A percentile compares a stretch with the other conserved stretches of the same genome.
These are phyloP conservation scores for Bjerkandera adusta DNA, from an alignment of 1,284 basidiomycete genomes.

Conservation along the genomic window DNA sequence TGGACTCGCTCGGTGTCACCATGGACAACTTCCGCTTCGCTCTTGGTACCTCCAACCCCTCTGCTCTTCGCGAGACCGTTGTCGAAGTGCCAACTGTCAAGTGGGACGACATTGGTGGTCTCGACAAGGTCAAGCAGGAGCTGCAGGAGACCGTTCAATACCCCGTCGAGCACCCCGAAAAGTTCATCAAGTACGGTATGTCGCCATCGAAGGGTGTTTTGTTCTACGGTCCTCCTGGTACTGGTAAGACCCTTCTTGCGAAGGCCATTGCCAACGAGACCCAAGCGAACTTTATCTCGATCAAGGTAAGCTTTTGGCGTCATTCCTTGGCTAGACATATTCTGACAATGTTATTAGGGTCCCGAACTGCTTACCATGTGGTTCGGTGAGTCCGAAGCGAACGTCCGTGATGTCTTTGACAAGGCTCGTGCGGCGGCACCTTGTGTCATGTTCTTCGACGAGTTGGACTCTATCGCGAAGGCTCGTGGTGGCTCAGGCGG, in stretches of 20 bases:
- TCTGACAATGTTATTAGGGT: constrained; percentile 53
- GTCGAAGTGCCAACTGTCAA: constrained; percentile 96
- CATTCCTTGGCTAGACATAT: background rate
- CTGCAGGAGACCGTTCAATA: constrained; percentile 99
- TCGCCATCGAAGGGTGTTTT: constrained; percentile 98
- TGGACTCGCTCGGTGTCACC: constrained; percentile 93
- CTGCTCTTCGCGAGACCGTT: constrained; percentile 93
- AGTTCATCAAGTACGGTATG: constrained; percentile 99
- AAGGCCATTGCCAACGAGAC: constrained; percentile 99
- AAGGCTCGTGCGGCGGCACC: constrained; percentile 98
- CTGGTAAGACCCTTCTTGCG: constrained; percentile 93
- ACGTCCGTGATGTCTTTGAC: constrained; percentile 99
- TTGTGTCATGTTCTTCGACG: constrained; percentile 99
- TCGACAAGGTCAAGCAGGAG: constrained; percentile 99
- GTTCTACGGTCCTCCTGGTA: constrained; percentile 97
- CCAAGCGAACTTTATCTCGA: constrained; percentile 97
- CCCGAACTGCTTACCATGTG: constrained; percentile 99
- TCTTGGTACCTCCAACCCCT: constrained; percentile 93
- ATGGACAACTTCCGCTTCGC: constrained; percentile 99
- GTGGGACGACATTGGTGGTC: constrained; percentile 99
- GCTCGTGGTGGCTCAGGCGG: constrained; percentile 83
- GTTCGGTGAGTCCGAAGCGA: constrained; percentile 99
- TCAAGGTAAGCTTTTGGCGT: constrained; percentile 57
- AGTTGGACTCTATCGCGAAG: constrained; percentile 98
- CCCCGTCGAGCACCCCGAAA: constrained; percentile 99